Percentiles rank a stretch among this genome's conserved stretches.
These are phyloP conservation scores for Carpinus fangiana DNA, from an alignment of 306 rosid genomes.

Conservation along the genomic window DNA sequence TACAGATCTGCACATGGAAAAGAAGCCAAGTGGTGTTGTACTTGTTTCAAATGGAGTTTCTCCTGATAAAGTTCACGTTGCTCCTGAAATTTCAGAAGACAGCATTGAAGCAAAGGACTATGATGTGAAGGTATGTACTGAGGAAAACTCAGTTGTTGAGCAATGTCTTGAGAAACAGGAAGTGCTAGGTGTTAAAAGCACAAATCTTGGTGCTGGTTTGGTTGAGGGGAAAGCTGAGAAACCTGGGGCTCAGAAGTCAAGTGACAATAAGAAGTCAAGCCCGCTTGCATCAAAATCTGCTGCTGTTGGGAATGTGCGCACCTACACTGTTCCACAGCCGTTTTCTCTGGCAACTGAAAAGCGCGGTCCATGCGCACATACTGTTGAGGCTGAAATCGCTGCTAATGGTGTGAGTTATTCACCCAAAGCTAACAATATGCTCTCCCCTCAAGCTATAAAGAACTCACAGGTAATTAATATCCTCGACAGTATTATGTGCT, in stretches of 20 bases:
- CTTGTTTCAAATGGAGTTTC: conserved; percentile 48
- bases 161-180: conserved; percentile 49
- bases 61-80: conserved; percentile 48
- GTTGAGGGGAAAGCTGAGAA: conserved; percentile 51
- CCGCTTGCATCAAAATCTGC: conserved; percentile 48
- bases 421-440: conserved; percentile 37
- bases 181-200: conserved; percentile 47
- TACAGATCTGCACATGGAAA: conserved; percentile 54
- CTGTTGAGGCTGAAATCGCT: conserved; percentile 46
- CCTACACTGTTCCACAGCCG: conserved; percentile 54
- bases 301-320: conserved; percentile 38
- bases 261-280: conserved; percentile 40
- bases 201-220: conserved; percentile 39
- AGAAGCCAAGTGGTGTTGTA: conserved; percentile 42
- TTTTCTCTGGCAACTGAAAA: conserved; percentile 53
- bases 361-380: conserved; percentile 34
- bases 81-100: conserved; percentile 64
- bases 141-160: conserved; percentile 43
- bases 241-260: conserved; percentile 40
- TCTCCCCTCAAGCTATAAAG: conserved; percentile 56
- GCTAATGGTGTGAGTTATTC: conserved; percentile 36
- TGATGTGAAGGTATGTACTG: conserved; percentile 58
- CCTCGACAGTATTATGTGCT: conserved; percentile 5
- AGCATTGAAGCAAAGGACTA: conserved; percentile 57
- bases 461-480: conserved; percentile 50